Base-by-base conservation (phyloP, 2,329 filamentous ascomycete genomes). In the Cordyceps tenuipes region DNA sequence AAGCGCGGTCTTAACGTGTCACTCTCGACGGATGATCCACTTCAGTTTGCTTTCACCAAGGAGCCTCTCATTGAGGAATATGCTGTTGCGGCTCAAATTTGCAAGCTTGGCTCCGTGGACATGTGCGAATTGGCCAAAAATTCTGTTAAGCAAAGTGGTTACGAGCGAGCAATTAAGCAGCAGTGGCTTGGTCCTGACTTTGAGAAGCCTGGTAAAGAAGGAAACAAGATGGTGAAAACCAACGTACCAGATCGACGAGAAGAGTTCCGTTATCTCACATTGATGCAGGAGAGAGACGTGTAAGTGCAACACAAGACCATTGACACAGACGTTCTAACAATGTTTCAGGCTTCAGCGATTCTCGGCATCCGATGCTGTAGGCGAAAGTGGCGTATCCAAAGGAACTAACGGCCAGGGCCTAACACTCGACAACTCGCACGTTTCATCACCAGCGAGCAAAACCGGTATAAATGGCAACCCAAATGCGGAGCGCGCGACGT, bases 51-150 rank as follows among this genome's bases (percentile, higher is more conserved):
- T 2, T 99, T 97, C 70, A 99, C 94, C 6, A 99, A 97, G 69
- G 94, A 99, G 73, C 94, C 94, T 1, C 76, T 99, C 61, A 99
- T 99, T 66, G 94, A 99, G 72, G 94, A 99, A 71, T 99, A 99
- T 69, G 92, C 93, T 0, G 94, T 99, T 9, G 94, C 94, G 3
- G 94, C 94, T 5, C 94, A 99, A 74, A 99, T 99, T 62, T 99
- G 97, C 77, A 97, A 97, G 76, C 84, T 99, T 44, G 95, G 87
- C 68, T 89, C 93, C 0, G 92, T 97, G 4, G 94, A 99, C 69
- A 99, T 99, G 94, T 97, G 94, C 70, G 94, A 99, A 75, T 75
- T 99, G 61, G 94, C 94, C 26, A 96, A 96, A 75, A 93, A 97
- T 71, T 96, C 91, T 10, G 94, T 99, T 46, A 85, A 88, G 67